Evolutionary conservation across 2,329 filamentous ascomycete species (phyloP), one percentile per base, ranked within the genome.

Genomic region (Pseudogymnoascus sp.): DNA sequence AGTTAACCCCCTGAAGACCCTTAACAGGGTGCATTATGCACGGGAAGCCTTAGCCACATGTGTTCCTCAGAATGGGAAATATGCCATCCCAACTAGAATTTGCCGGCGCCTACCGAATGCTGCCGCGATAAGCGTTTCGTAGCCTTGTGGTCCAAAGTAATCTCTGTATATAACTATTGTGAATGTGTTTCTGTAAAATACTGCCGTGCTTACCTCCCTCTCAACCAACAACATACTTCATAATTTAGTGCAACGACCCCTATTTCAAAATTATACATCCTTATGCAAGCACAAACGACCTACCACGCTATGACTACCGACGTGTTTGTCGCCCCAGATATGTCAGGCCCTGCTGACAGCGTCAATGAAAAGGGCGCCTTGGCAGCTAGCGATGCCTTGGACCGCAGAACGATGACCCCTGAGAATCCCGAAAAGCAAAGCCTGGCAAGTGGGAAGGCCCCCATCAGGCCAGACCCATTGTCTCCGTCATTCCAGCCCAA

Each of bases 401-500:
- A 56, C n/a, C 33, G 50, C 28, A 56, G 26, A 56, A 56, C 50
- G 3, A 8, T 22, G 50, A 56, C 50, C n/a, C 50, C 50, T 2
- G 28, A 22, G 50, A 56, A 19, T n/a, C 8, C 4, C 4, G 50
- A 56, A 10, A 56, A 56, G 50, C 50, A 33, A 19, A 56, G 50
- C 3, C 28, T 56, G 28, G 50, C 28, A 19, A 56, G 28, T 33
- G 8, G 50, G 4, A 56, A 56, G 28, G 1, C 2, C 28, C 16
- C 28, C 2, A 56, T 12, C 2, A 56, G 50, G 16, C 16, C 28
- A 19, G 28, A 56, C n/a, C 50, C 50, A 33, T 19, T 56, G 10
- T 16, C 16, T 14, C 50, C 50, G 5, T 56, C n/a, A 12, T 56
- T 33, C 8, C 26, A 70, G 33, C 70, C 70, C 28, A 68, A 70